Evolutionary conservation across 257 asterid genomes (phyloP).

Genomic region (Schizonepeta tenuifolia): DNA sequence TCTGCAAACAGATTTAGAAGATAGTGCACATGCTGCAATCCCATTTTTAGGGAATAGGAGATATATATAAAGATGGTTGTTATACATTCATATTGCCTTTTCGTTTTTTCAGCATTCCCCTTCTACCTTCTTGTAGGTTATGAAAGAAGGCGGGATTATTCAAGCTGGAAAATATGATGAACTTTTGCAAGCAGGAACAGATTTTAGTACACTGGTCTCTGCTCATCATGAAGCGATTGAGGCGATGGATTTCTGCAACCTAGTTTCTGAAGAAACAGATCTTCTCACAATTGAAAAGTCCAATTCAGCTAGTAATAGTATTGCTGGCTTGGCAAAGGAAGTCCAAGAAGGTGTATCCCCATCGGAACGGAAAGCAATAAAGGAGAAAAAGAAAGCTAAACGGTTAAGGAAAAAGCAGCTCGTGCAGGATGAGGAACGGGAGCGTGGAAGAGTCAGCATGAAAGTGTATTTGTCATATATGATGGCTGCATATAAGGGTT

Average conservation of each 20-base stretch:
- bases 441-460: conserved; percentile 96
- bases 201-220: conserved; percentile 76
- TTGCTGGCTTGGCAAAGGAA: conserved; percentile 59
- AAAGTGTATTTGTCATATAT: conserved; percentile 89
- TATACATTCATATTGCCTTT: background rate
- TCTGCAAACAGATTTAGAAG: background rate
- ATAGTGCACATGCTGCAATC: conserved; percentile 13
- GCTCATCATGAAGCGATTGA: conserved; percentile 99
- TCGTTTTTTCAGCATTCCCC: conserved; percentile 15
- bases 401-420: conserved; percentile 87
- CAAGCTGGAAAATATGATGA: conserved; percentile 98
- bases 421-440: conserved; percentile 99
- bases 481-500: conserved; percentile 96
- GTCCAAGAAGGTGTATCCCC: conserved; percentile 68
- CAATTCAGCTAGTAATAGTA: conserved; percentile 56
- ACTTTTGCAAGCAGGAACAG: conserved; percentile 96
- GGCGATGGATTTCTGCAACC: conserved; percentile 82
- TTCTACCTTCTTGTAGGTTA: conserved; percentile 59
- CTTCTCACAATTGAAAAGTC: conserved; percentile 53
- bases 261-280: conserved; percentile 63
- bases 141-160: conserved; percentile 86
- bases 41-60: conserved; percentile 13
- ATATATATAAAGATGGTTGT: background rate
- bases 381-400: conserved; percentile 93
- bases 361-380: conserved; percentile 68